Percentiles rank a stretch among this genome's conserved stretches.
These are phyloP conservation scores for Carex scoparia DNA, from an alignment of 176 grass and related monocot species.

Conservation along the genomic window DNA sequence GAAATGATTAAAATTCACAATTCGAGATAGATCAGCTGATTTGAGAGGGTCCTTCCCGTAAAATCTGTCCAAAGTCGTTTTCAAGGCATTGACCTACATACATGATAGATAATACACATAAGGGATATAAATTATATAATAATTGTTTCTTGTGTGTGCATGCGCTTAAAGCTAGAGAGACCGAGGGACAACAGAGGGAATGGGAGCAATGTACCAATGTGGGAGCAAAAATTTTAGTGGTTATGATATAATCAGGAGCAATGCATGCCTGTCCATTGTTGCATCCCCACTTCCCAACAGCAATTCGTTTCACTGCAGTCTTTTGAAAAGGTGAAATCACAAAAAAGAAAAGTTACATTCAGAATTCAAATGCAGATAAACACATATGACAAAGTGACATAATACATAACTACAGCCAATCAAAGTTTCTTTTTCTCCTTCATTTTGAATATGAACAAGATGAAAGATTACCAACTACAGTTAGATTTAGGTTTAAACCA, in stretches of 20 bases:
- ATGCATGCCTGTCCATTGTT: constrained; percentile 77
- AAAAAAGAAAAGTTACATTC: neutral
- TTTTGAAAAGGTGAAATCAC: constrained; percentile 1
- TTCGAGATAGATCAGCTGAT: constrained; percentile 38
- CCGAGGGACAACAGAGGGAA: neutral
- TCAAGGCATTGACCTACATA: neutral
- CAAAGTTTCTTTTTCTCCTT: neutral
- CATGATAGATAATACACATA: neutral
- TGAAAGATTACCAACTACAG: neutral
- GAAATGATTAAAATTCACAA: constrained; percentile 54
- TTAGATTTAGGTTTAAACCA: neutral
- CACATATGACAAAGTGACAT: neutral
- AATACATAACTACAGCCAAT: neutral
- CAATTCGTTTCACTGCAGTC: constrained; percentile 51
- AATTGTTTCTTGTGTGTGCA: neutral
- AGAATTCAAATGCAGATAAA: neutral
- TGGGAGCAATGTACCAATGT: constrained; percentile 36
- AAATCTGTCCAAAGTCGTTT: constrained; percentile 35
- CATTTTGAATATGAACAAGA: neutral
- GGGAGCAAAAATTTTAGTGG: constrained; percentile 60
- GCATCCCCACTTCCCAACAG: constrained; percentile 61
- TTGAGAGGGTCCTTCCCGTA: constrained; percentile 22
- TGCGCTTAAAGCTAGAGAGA: neutral
- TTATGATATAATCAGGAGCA: constrained; percentile 70
- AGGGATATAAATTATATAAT: neutral